Base-by-base conservation (phyloP, 2,329 filamentous ascomycete genomes). In the Paecilomyces dactylethromorphus region DNA sequence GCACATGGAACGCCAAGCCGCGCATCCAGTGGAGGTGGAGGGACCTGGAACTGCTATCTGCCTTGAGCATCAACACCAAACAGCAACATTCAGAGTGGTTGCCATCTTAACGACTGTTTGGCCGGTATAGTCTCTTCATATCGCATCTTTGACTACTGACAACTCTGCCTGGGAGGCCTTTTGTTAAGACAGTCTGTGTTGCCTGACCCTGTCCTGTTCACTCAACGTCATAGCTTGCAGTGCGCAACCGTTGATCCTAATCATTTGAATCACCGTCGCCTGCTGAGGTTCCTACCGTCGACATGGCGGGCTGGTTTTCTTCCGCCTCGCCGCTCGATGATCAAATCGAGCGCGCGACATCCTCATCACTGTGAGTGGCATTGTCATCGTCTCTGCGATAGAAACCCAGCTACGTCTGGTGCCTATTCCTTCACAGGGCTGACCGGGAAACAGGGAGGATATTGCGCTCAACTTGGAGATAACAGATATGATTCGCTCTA, bases 401-500 rank as follows among this genome's bases (percentile, higher is more conserved):
- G 55, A 68, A 59, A 21, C 18, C 8, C 11, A 35, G 61, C 29
- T 32, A 50, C 35, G 53, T 59, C 18, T 18, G 24, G 12, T 54
- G 21, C 15, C 52, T 31, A 22, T 13, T 54, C 13, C 53, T 12
- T 6, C 24, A 12, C 11, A 54, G 26, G 18, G 24, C 53, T 54
- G 50, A 29, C 35, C 12, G 54, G 22, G 15, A 12, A 56, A 3
- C 68, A 95, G 91, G 66, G 92, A 99, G 78, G 93, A 99, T 71
- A 97, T 99, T 74, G 89, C 94, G 49, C 85, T 97, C 66, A 97
- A 97, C 74, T 87, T 99, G 70, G 94, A 99, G 77, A 97, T 99
- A 68, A 97, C 93, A 74, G 94, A 99, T 79, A 82, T 96, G 67
- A 97, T 99, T 75, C 87, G 94, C 68, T 97, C 92, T 70, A 97